Conservation (phyloP, 306 rosid species). For the Elaeagnus macrophylla region DNA sequence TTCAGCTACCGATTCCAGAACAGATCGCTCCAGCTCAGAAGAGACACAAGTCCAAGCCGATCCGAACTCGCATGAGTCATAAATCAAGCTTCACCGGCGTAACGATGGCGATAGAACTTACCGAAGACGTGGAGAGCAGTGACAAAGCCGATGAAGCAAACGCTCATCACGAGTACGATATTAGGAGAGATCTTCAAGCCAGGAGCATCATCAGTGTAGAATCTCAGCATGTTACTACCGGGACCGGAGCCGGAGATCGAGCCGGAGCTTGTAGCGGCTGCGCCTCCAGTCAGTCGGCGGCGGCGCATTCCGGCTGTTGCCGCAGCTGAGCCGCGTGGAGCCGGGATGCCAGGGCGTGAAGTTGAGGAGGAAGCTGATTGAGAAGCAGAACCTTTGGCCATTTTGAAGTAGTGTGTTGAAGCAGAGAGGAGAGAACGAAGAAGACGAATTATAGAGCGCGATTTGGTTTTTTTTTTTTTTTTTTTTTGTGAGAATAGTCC, state of each 20-base stretch:
- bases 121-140: constrained; percentile 88
- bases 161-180: constrained; percentile 76
- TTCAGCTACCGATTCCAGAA: constrained; percentile 11
- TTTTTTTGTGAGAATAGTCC: too few species aligned
- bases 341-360: constrained; percentile 54
- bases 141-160: constrained; percentile 92
- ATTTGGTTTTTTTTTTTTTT: too few species aligned
- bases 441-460: not conserved
- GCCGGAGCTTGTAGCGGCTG: constrained; percentile 7
- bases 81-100: constrained; percentile 37
- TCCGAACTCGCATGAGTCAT: constrained; percentile 5
- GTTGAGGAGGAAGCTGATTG: constrained; percentile 46
- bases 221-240: constrained; percentile 71
- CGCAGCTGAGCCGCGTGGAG: constrained; percentile 91
- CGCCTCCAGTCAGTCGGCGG: constrained; percentile 41
- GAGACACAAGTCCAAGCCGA: not conserved
- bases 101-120: constrained; percentile 50
- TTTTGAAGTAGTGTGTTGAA: not conserved
- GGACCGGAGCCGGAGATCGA: constrained; percentile 22
- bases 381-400: constrained; percentile 82
- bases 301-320: constrained; percentile 89
- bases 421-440: constrained; percentile 7
- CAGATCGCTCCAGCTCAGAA: not conserved
- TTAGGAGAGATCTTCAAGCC: constrained; percentile 85
- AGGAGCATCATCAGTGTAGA: constrained; percentile 90